Conservation (phyloP, 331 rosid species). For the Prunus yedoensis region DNA sequence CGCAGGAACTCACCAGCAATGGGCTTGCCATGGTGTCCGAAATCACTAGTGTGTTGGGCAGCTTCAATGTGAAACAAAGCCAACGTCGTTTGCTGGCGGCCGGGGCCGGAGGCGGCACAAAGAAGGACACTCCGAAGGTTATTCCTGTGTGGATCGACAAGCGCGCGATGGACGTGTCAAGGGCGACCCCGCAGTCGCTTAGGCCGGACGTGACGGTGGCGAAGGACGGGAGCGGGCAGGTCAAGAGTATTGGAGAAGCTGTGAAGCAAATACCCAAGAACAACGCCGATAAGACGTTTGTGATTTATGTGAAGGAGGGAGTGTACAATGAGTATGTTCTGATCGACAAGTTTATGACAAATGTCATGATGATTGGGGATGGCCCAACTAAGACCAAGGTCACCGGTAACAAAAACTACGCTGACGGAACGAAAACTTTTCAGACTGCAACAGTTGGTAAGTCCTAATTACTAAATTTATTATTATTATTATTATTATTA, state of each 20-base stretch:
- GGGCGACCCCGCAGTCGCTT: not conserved
- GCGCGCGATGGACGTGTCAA: conserved; percentile 26
- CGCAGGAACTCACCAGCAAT: conserved; percentile 51
- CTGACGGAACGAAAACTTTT: conserved; percentile 12
- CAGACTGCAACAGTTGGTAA: conserved; percentile 29
- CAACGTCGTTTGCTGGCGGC: not conserved
- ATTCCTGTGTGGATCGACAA: conserved; percentile 45
- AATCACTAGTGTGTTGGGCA: not conserved
- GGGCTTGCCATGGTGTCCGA: conserved; percentile 56
- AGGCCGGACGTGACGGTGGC: conserved; percentile 28
- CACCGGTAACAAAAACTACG: conserved; percentile 19
- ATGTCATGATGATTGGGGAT: conserved; percentile 26
- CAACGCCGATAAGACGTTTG: conserved; percentile 7
- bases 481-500: no score
- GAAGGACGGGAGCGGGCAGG: conserved; percentile 26
- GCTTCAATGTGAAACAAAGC: not conserved
- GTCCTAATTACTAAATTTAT: not conserved
- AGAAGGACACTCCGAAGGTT: not conserved
- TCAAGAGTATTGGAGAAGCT: conserved; percentile 20
- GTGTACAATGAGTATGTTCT: conserved; percentile 15
- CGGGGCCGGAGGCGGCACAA: not conserved
- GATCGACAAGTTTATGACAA: conserved; percentile 8
- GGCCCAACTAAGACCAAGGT: conserved; percentile 20
- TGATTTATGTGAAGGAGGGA: conserved; percentile 29
- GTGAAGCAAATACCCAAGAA: conserved; percentile 17